A percentile compares a stretch with the other conserved stretches of the same genome.
Conservation (phyloP, 2,329 filamentous ascomycete genomes). For the Drechmeria coniospora region DNA sequence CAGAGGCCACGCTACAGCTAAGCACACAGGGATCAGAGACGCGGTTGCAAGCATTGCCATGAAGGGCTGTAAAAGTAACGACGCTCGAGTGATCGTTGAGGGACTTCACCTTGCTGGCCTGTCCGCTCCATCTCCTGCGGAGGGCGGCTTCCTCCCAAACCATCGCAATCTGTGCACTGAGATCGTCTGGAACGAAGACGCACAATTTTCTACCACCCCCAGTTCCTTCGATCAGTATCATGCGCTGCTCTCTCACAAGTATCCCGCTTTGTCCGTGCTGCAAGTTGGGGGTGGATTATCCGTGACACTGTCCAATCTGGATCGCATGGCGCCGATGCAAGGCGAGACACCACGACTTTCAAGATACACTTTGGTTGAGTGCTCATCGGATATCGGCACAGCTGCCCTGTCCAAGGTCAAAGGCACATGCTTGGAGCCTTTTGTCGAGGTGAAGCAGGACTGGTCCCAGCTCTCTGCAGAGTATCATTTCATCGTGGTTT, state of each 20-base stretch:
- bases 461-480: constrained; percentile 9
- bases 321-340: constrained; percentile 8
- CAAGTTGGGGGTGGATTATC: constrained; percentile 17
- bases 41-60: constrained; percentile 29
- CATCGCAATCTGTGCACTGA: constrained; percentile 33
- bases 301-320: constrained; percentile 11
- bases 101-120: constrained; percentile 28
- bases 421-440: constrained; percentile 6
- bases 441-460: constrained; percentile 14
- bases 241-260: constrained; percentile 21
- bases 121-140: constrained; percentile 9
- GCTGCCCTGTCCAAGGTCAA: constrained; percentile 4
- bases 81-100: constrained; percentile 25
- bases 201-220: constrained; percentile 10
- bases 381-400: constrained; percentile 1
- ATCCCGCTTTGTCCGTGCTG: constrained; percentile 21
- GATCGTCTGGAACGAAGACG: constrained; percentile 30
- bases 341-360: constrained; percentile 17
- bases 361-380: constrained; percentile 16
- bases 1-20: constrained; percentile 24
- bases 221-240: constrained; percentile 13
- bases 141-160: constrained; percentile 27
- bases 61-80: constrained; percentile 16
- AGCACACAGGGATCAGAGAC: constrained; percentile 18
- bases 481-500: constrained; percentile 19